These are phyloP conservation scores for Pleurostoma richardsiae DNA, from an alignment of 2,329 filamentous ascomycete species.

Conservation along the genomic window DNA sequence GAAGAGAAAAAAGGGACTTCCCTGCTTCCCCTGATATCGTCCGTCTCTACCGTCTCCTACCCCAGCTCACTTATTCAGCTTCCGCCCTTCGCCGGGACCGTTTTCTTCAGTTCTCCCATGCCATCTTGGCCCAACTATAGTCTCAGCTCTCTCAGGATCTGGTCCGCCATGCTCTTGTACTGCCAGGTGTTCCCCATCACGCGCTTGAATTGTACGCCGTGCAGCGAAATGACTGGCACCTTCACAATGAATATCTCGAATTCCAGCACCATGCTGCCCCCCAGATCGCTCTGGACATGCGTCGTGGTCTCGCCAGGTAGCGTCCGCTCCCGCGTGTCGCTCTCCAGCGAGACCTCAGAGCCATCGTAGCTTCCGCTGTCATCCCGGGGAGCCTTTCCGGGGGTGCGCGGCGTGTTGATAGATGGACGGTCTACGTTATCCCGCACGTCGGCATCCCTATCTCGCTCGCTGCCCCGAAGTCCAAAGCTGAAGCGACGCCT, in stretches of 20 bases:
- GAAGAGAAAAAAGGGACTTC: too few species aligned
- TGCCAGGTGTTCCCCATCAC: conserved; percentile 95
- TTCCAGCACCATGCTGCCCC: conserved; percentile 74
- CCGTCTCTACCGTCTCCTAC: too few species aligned
- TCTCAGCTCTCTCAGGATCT: conserved; percentile 81
- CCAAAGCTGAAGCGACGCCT: conserved; percentile 81
- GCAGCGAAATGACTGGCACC: conserved; percentile 84
- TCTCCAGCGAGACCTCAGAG: conserved; percentile 74
- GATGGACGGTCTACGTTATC: conserved; percentile 45
- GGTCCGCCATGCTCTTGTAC: conserved; percentile 97
- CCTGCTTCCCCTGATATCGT: too few species aligned
- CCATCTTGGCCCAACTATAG: conserved; percentile 42
- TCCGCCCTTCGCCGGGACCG: too few species aligned
- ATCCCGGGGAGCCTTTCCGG: conserved; percentile 33
- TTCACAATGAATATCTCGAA: conserved; percentile 99
- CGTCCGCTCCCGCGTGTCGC: conserved; percentile 50
- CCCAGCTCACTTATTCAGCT: too few species aligned
- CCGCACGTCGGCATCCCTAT: conserved; percentile 67
- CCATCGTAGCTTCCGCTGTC: conserved; percentile 72
- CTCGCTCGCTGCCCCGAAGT: conserved; percentile 50
- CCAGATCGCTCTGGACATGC: conserved; percentile 84
- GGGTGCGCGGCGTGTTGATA: conserved; percentile 42
- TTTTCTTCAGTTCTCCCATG: too few species aligned
- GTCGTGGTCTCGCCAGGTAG: conserved; percentile 83
- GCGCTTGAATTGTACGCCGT: conserved; percentile 98